Base-by-base conservation (phyloP, 1,284 basidiomycete genomes). In the Malassezia caprae region DNA sequence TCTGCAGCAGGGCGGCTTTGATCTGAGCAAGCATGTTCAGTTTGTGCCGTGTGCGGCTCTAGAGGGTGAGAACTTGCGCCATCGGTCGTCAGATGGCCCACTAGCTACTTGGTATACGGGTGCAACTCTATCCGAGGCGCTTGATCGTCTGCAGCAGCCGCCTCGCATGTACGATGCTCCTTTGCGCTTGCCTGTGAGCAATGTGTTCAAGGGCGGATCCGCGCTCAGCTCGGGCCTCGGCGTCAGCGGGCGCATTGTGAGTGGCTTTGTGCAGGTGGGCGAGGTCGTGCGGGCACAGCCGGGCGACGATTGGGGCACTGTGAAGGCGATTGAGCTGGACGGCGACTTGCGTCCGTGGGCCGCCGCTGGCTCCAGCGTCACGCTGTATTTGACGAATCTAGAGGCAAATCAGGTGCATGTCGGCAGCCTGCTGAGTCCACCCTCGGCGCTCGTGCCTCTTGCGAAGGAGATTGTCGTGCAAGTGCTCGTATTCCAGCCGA, bases 21-120 rank as follows among this genome's bases (percentile, higher is more conserved):
- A 84, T 40, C 76, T 83, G 17, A 79, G 81, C 31, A 90, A 87
- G 75, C 27, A 17, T 42, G 84, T 87, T 3, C 81, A 79, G 24
- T 96, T 90, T 75, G 82, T 90, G 2, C 94, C 93, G 0, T 87
- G 93, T 1, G 88, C 84, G 7, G 93, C 91, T 0, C 86, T 90
- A 78, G 80, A 84, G 32, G 93, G 93, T 1, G 82, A 90, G 39
- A 98, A 98, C 68, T 49, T 63, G 34, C 54, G 48, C 26, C 70
- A 78, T 4, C 71, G 80, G 13, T 75, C 79, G 3, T 79, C 81
- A 8, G 78, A 80, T 1, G 76, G 76, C 53, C 68, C 75, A 8
- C 76, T 90, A 10, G 76, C 77, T 2, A 69, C 76, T 24, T 99
- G 94, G 93, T 96, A 94, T 76, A 77, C 76, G 1, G 91, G 90